These are phyloP conservation scores for Colletotrichum scovillei DNA, from an alignment of 2,329 filamentous ascomycete species.

Conservation along the genomic window DNA sequence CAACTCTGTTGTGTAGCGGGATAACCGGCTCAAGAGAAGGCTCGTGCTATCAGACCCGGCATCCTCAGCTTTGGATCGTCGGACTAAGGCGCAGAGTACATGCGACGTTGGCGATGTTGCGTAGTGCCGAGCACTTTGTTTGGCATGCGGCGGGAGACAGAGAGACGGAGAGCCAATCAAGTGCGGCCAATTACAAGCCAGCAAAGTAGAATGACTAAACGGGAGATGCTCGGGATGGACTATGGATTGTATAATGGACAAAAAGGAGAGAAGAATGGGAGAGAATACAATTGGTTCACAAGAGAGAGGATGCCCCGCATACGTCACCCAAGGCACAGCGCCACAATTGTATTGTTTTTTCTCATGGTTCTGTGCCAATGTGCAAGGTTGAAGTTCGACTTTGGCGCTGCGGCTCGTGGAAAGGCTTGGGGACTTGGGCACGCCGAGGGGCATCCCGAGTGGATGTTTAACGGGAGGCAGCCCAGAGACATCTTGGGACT, in stretches of 20 bases:
- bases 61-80: slow-evolving; percentile 67
- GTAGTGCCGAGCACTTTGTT: neutral
- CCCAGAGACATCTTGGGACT: slow-evolving; percentile 9
- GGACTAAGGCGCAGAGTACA: slow-evolving; percentile 76
- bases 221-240: neutral
- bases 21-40: slow-evolving; percentile 39
- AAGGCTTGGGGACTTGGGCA: too few relatives aligned
- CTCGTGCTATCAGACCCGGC: slow-evolving; percentile 74
- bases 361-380: too few relatives aligned
- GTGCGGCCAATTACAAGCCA: slow-evolving; percentile 8
- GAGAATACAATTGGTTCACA: neutral
- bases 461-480: slow-evolving; percentile 23
- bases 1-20: too few relatives aligned
- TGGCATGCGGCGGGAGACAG: too few relatives aligned
- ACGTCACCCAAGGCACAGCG: slow-evolving; percentile 29
- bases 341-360: neutral
- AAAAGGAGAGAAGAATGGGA: too few relatives aligned
- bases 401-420: slow-evolving; percentile 3
- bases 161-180: slow-evolving; percentile 9
- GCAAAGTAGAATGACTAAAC: neutral
- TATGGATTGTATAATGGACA: too few relatives aligned
- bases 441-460: neutral
- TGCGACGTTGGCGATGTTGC: slow-evolving; percentile 38
- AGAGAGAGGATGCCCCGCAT: slow-evolving; percentile 26
- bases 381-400: neutral